Percentiles rank a stretch among this genome's conserved stretches.
These are phyloP conservation scores for Mycena metata DNA, from an alignment of 768 basidiomycete genomes.

Conservation along the genomic window DNA sequence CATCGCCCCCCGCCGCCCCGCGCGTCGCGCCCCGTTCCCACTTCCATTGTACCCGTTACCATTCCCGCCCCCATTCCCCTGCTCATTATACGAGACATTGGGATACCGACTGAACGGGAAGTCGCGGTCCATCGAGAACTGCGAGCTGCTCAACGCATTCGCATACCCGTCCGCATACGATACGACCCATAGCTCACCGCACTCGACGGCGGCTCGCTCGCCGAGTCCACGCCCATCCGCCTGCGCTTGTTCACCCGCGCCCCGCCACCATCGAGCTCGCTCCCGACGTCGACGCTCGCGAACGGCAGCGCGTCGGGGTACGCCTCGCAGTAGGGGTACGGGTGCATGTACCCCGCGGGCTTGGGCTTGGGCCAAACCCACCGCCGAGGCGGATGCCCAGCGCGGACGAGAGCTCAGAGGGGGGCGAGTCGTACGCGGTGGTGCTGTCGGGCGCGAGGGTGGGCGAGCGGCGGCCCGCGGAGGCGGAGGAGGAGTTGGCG, in stretches of 20 bases:
- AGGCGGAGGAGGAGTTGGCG: slow-evolving; percentile 80
- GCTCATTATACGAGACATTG: slow-evolving; percentile 44
- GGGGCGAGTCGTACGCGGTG: slow-evolving; percentile 58
- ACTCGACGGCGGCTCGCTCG: slow-evolving; percentile 68
- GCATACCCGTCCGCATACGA: slow-evolving; percentile 75
- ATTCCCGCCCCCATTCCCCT: not conserved
- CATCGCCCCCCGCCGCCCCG: slow-evolving; percentile 59
- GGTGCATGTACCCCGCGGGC: slow-evolving; percentile 38
- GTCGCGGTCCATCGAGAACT: slow-evolving; percentile 71
- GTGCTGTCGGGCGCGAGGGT: slow-evolving; percentile 81
- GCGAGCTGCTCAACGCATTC: slow-evolving; percentile 59
- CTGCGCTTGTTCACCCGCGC: slow-evolving; percentile 74
- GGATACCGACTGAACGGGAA: slow-evolving; percentile 70
- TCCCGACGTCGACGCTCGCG: slow-evolving; percentile 57
- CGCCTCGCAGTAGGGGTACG: slow-evolving; percentile 49
- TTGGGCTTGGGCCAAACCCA: slow-evolving; percentile 32
- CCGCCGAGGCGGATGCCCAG: slow-evolving; percentile 46
- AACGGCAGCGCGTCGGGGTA: slow-evolving; percentile 68
- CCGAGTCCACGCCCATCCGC: slow-evolving; percentile 75
- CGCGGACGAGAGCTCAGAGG: slow-evolving; percentile 66
- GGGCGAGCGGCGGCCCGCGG: slow-evolving; percentile 67
- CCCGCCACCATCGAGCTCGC: slow-evolving; percentile 60
- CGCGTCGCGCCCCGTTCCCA: slow-evolving; percentile 51
- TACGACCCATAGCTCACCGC: slow-evolving; percentile 74
- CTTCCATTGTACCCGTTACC: slow-evolving; percentile 4